A percentile compares a stretch with the other conserved stretches of the same genome.
Conservation (phyloP, 371 early-diverging fungal genomes). For the Syncephalastrum racemosum region DNA sequence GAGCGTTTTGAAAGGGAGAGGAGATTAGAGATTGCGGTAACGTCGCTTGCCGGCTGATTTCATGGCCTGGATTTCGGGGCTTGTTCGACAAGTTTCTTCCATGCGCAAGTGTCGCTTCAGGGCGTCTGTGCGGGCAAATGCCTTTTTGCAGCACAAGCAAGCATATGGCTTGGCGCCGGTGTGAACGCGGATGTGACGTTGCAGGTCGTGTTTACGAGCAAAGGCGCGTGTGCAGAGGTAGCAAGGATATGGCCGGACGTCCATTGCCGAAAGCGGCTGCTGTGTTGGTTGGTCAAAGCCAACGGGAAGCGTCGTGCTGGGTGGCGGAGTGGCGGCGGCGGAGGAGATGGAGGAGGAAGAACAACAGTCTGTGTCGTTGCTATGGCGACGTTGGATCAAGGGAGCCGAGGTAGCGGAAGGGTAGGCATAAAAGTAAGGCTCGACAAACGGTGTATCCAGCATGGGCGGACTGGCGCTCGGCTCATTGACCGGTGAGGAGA, state of each 20-base stretch:
- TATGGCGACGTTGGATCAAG: no score
- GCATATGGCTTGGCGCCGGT: constrained; percentile 65
- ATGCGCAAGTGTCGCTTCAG: constrained; percentile 63
- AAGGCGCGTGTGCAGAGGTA: constrained; percentile 32
- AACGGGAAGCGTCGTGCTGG: no score
- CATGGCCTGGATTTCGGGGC: constrained; percentile 45
- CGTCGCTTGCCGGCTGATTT: constrained; percentile 36
- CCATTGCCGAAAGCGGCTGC: neutral
- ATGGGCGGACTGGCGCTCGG: no score
- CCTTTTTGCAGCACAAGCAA: constrained; percentile 60
- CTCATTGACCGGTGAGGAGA: no score
- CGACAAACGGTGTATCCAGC: no score
- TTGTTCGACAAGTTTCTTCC: constrained; percentile 53
- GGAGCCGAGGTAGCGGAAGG: no score
- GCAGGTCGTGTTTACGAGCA: constrained; percentile 67
- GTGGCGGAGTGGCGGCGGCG: no score
- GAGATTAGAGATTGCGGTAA: constrained; percentile 26
- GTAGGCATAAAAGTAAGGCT: no score
- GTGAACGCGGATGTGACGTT: constrained; percentile 68
- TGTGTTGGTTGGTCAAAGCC: neutral
- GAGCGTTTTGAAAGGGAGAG: no score
- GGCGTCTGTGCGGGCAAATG: constrained; percentile 71
- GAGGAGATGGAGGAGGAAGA: no score
- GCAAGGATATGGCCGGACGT: constrained; percentile 17
- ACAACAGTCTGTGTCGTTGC: no score